Evolutionary conservation across 2,329 filamentous ascomycete species (phyloP).

Genomic region (Fusarium scirpi): DNA sequence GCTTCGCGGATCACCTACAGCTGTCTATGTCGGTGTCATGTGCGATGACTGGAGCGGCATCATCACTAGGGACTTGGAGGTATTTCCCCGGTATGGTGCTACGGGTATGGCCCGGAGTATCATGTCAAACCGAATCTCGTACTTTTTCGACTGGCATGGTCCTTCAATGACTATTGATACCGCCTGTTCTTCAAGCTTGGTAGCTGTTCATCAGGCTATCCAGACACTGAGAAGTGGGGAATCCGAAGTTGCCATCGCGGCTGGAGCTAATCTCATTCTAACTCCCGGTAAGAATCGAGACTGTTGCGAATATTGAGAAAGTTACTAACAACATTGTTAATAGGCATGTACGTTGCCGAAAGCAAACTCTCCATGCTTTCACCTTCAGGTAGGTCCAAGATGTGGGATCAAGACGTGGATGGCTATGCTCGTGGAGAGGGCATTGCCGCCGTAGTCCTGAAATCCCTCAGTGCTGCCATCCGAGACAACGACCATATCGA

Average conservation of each 20-base stretch:
- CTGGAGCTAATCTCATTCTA: background rate
- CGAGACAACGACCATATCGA: background rate
- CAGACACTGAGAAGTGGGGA: background rate
- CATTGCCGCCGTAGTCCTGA: background rate
- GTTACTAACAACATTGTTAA: no score
- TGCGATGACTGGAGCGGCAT: background rate
- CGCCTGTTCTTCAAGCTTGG: background rate
- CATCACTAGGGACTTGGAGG: background rate
- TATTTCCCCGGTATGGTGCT: background rate
- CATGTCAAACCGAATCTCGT: background rate
- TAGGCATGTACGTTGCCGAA: background rate
- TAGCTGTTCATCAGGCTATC: conserved; percentile 3
- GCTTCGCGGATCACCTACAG: background rate
- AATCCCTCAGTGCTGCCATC: background rate
- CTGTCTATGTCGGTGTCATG: background rate
- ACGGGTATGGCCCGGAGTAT: background rate
- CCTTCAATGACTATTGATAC: conserved; percentile 5
- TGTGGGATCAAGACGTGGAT: background rate
- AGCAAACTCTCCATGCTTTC: background rate
- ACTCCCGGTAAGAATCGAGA: background rate
- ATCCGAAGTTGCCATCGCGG: background rate
- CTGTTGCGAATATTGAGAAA: no score
- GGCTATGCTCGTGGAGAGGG: background rate
- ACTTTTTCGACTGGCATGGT: conserved; percentile 6
- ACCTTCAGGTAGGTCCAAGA: background rate